A percentile compares a stretch with the other conserved stretches of the same genome.
Evolutionary conservation across 164 flowering plant species (phyloP).

Genomic region (Vitis rotundifolia): DNA sequence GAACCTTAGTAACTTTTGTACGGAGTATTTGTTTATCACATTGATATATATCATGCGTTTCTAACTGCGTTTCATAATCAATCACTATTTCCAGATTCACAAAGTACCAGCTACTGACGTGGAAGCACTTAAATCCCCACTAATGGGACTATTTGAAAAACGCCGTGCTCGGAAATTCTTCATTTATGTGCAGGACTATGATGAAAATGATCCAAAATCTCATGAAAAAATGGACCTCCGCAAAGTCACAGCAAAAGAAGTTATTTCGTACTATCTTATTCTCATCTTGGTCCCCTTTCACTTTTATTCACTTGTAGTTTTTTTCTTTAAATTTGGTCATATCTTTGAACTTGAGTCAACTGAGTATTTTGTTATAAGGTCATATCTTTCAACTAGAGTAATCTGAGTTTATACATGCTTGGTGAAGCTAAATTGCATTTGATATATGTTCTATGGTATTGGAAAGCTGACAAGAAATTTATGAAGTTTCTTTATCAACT

Average conservation of each 20-base stretch:
- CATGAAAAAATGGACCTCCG: constrained; percentile 85
- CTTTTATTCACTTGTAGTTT: not conserved
- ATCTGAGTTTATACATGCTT: no score
- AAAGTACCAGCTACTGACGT: constrained; percentile 98
- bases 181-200: constrained; percentile 92
- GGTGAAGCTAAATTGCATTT: no score
- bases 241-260: constrained; percentile 72
- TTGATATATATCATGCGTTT: no score
- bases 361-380: no score
- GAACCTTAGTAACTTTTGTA: not conserved
- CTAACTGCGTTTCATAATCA: no score
- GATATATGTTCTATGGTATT: no score
- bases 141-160: constrained; percentile 96
- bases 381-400: no score
- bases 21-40: no score
- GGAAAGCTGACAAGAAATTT: no score
- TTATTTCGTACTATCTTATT: constrained; percentile 57
- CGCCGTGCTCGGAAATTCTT: constrained; percentile 92
- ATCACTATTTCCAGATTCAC: constrained; percentile 48
- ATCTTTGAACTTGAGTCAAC: no score
- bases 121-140: constrained; percentile 87
- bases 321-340: no score
- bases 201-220: constrained; percentile 84
- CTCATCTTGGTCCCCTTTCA: constrained; percentile 4
- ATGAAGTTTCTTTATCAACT: no score